These are phyloP conservation scores for Aspergillus costaricaensis DNA, from an alignment of 2,329 filamentous ascomycete species.

Conservation along the genomic window DNA sequence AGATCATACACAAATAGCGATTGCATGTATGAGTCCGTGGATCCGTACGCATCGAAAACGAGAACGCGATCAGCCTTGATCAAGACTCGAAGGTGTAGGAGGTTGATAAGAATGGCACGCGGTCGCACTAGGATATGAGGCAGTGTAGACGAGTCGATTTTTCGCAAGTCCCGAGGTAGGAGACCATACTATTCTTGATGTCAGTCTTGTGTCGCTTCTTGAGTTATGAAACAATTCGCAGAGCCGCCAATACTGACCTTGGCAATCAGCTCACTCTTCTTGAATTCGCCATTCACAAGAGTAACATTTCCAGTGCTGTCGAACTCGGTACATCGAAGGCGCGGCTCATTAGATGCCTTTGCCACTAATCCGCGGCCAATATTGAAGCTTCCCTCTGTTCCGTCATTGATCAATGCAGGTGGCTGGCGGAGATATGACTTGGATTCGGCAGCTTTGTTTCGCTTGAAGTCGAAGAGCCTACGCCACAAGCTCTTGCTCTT, in stretches of 20 bases:
- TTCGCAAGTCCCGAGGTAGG: conserved; percentile 89
- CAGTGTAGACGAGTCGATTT: conserved; percentile 94
- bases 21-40: conserved; percentile 90
- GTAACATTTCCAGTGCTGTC: conserved; percentile 91
- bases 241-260: conserved; percentile 77
- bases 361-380: conserved; percentile 69
- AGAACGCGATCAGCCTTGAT: conserved; percentile 94
- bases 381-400: conserved; percentile 63
- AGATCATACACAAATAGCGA: conserved; percentile 98
- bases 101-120: conserved; percentile 89
- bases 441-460: conserved; percentile 41
- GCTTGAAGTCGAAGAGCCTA: conserved; percentile 39
- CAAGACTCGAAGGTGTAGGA: conserved; percentile 92
- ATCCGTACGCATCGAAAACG: conserved; percentile 94
- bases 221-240: conserved; percentile 63
- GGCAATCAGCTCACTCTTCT: conserved; percentile 94
- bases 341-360: conserved; percentile 80
- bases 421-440: conserved; percentile 58
- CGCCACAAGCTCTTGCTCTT: conserved; percentile 38
- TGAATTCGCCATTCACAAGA: conserved; percentile 91
- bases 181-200: conserved; percentile 71
- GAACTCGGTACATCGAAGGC: conserved; percentile 90
- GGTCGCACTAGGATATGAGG: conserved; percentile 94
- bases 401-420: conserved; percentile 60
- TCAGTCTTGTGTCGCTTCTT: conserved; percentile 4